phyloP scores from a whole-genome alignment of 495 filamentous ascomycete species.

The Penicillium crystallinum region DNA sequence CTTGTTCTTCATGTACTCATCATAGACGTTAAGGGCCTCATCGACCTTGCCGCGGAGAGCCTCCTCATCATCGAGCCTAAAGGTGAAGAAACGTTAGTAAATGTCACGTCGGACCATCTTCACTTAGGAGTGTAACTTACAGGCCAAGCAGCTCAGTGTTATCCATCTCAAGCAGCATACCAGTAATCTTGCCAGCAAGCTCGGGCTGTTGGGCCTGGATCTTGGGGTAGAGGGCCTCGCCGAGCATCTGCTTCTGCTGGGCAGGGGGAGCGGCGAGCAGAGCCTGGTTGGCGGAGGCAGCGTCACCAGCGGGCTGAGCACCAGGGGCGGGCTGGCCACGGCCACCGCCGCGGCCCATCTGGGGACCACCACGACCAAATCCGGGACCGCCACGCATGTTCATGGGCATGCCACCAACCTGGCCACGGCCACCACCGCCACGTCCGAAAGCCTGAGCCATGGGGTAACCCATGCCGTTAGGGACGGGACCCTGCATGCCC shows the following conservation, averaged over 20 bases:
- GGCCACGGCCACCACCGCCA: constrained; percentile 69
- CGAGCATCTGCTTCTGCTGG: constrained; percentile 96
- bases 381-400: constrained; percentile 68
- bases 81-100: constrained; percentile 16
- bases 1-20: constrained; percentile 92
- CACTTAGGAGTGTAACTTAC: constrained; percentile 57
- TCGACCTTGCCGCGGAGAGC: constrained; percentile 92
- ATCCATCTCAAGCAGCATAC: constrained; percentile 99
- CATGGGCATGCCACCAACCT: constrained; percentile 70
- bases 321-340: constrained; percentile 35
- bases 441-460: constrained; percentile 57
- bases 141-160: constrained; percentile 86
- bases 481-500: constrained; percentile 61
- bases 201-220: constrained; percentile 89
- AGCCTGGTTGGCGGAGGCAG: constrained; percentile 29
- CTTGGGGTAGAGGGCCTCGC: constrained; percentile 97
- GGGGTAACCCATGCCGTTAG: constrained; percentile 51
- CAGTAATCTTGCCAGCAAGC: constrained; percentile 97
- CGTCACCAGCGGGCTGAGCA: constrained; percentile 27
- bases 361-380: constrained; percentile 48
- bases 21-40: constrained; percentile 93
- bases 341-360: constrained; percentile 48
- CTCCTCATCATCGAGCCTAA: constrained; percentile 80
- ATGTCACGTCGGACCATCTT: background rate
- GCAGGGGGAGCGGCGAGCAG: constrained; percentile 52